Percentiles rank a stretch among this genome's conserved stretches.
These are phyloP conservation scores for Umbelopsis sp. DNA, from an alignment of 192 early-diverging fungal species.

Conservation along the genomic window DNA sequence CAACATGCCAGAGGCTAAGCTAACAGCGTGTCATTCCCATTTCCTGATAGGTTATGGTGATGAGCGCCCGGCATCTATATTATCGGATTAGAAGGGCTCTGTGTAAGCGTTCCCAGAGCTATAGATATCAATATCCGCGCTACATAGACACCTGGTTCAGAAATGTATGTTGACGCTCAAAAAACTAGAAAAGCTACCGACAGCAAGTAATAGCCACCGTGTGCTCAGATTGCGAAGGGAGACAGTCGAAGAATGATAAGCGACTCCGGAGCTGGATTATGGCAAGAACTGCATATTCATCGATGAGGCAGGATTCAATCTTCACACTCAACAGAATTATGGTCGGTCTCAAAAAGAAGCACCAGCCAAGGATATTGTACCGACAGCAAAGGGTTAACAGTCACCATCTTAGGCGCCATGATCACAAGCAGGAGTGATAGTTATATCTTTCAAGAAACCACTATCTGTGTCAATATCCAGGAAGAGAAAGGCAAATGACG, in stretches of 20 bases:
- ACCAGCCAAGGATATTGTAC: constrained; percentile 27
- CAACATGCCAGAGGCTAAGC: constrained; percentile 1
- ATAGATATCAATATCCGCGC: neutral
- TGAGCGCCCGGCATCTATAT: neutral
- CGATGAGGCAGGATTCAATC: constrained; percentile 36
- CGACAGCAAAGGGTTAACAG: constrained; percentile 24
- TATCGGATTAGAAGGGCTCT: neutral
- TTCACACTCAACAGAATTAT: constrained; percentile 29
- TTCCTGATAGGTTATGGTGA: neutral
- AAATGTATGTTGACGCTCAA: constrained; percentile 26
- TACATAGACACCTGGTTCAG: constrained; percentile 25
- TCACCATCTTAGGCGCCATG: constrained; percentile 29
- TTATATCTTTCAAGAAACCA: constrained; percentile 25
- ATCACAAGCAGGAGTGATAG: constrained; percentile 27
- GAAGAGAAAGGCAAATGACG: too few relatives aligned
- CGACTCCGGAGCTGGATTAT: constrained; percentile 20
- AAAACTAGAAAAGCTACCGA: constrained; percentile 31
- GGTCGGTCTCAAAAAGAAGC: constrained; percentile 24
- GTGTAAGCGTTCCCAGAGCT: neutral
- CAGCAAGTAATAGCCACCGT: constrained; percentile 30
- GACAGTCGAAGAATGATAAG: constrained; percentile 25
- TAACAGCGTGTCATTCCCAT: neutral
- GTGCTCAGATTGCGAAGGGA: constrained; percentile 19
- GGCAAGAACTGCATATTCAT: constrained; percentile 33
- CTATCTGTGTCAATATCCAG: too few relatives aligned